These are phyloP conservation scores for Diaporthe capsici DNA, from an alignment of 2,329 filamentous ascomycete genomes.

Conservation along the genomic window DNA sequence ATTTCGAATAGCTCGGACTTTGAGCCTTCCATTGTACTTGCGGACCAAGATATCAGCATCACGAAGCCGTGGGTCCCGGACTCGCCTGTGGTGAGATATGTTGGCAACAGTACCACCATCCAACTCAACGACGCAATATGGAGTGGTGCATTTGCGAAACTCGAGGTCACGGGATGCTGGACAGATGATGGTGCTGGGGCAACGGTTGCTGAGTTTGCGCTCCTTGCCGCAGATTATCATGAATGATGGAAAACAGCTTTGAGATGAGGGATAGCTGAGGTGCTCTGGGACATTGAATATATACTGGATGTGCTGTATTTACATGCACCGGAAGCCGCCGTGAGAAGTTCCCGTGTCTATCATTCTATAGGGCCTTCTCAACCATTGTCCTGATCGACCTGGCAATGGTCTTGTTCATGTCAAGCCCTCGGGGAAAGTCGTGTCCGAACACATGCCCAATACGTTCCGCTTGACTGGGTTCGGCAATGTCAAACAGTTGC, in stretches of 20 bases:
- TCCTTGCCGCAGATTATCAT: conserved; percentile 12
- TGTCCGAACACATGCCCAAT: conserved; percentile 40
- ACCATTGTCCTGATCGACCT: conserved; percentile 37
- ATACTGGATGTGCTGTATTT: not conserved
- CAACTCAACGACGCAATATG: conserved; percentile 14
- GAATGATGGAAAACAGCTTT: not conserved
- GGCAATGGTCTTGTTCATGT: conserved; percentile 40
- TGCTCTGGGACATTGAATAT: conserved; percentile 12
- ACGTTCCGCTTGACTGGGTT: conserved; percentile 30
- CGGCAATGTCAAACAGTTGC: conserved; percentile 36
- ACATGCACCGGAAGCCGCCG: not conserved
- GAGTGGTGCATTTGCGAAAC: conserved; percentile 38
- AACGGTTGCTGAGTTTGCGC: conserved; percentile 35
- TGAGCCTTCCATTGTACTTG: conserved; percentile 38
- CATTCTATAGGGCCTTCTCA: conserved; percentile 32
- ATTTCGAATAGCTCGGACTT: conserved; percentile 38
- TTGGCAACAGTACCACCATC: conserved; percentile 35
- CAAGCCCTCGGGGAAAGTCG: conserved; percentile 39
- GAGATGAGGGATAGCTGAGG: not conserved
- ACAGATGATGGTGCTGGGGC: conserved; percentile 30
- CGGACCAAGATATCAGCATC: conserved; percentile 42
- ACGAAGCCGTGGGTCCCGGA: conserved; percentile 42
- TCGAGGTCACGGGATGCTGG: conserved; percentile 33
- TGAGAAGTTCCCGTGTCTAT: not conserved
- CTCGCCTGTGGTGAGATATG: conserved; percentile 37